phyloP scores from a whole-genome alignment of 805 yeast species.

The Saccharomycopsis guyanensis region DNA sequence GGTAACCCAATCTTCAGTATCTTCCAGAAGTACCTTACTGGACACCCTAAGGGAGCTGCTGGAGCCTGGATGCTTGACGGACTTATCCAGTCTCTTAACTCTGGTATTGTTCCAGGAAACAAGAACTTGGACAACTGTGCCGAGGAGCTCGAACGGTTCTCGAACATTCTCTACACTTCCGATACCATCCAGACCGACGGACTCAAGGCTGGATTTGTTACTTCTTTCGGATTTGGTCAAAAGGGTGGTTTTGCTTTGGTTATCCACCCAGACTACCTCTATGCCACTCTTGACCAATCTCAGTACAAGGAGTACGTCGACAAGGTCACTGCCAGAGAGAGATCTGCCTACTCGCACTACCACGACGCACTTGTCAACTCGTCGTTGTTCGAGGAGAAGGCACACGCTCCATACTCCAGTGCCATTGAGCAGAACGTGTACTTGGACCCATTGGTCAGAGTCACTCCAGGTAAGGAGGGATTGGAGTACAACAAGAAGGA shows the following conservation, averaged over 20 bases:
- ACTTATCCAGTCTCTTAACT: conserved; percentile 83
- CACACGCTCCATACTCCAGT: conserved; percentile 83
- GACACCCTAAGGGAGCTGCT: conserved; percentile 99
- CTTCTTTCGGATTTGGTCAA: conserved; percentile 99
- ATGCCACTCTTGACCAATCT: conserved; percentile 65
- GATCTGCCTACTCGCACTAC: conserved; percentile 87
- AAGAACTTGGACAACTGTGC: conserved; percentile 98
- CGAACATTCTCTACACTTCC: conserved; percentile 89
- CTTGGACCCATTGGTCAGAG: conserved; percentile 92
- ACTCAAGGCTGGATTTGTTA: conserved; percentile 87
- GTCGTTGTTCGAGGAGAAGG: conserved; percentile 88
- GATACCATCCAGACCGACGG: conserved; percentile 93
- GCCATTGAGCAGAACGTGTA: conserved; percentile 86
- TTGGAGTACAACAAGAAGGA: conserved; percentile 42
- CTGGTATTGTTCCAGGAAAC: conserved; percentile 97
- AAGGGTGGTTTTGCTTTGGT: conserved; percentile 96
- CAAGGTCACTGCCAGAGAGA: conserved; percentile 75
- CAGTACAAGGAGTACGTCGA: conserved; percentile 64
- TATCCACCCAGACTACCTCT: conserved; percentile 89
- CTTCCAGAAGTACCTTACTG: conserved; percentile 97
- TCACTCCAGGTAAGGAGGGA: conserved; percentile 33
- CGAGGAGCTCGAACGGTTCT: conserved; percentile 69
- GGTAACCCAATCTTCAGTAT: conserved; percentile 98
- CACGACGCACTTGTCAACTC: conserved; percentile 90
- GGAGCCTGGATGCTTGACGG: conserved; percentile 99